These are phyloP conservation scores for Exsudoporus frostii DNA, from an alignment of 768 basidiomycete genomes.

Conservation along the genomic window DNA sequence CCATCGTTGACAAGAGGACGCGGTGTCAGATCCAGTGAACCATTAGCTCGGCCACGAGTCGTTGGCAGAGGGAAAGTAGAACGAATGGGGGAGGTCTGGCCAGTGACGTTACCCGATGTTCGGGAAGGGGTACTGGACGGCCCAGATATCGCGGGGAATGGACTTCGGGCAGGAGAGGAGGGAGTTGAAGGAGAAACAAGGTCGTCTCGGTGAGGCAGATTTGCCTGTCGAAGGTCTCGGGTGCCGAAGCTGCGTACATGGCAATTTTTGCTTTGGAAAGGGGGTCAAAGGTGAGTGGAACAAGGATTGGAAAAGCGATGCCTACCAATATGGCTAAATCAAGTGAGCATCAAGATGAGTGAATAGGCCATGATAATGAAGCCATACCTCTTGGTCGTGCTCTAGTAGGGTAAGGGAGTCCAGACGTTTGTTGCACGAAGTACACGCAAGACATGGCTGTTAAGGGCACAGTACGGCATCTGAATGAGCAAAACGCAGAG, in stretches of 20 bases:
- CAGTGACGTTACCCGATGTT: conserved; percentile 20
- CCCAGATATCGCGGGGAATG: conserved; percentile 15
- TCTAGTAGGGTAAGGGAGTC: conserved; percentile 77
- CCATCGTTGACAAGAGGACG: conserved; percentile 13
- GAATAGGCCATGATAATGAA: background rate
- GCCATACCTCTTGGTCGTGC: conserved; percentile 73
- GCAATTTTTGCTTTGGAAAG: conserved; percentile 65
- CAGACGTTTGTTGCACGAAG: conserved; percentile 69
- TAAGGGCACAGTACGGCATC: background rate
- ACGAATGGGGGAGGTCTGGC: conserved; percentile 28
- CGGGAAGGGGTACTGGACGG: conserved; percentile 8
- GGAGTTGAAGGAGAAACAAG: conserved; percentile 32
- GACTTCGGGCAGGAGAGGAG: conserved; percentile 28
- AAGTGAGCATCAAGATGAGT: conserved; percentile 1
- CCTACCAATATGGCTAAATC: conserved; percentile 45
- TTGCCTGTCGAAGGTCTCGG: conserved; percentile 66
- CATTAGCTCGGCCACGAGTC: conserved; percentile 18
- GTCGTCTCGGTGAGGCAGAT: conserved; percentile 53
- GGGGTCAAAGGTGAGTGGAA: background rate
- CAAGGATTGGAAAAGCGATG: background rate
- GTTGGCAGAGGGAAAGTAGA: conserved; percentile 34
- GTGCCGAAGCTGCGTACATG: conserved; percentile 80
- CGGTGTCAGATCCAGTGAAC: conserved; percentile 27
- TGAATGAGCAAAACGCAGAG: conserved; percentile 1
- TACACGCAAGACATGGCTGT: conserved; percentile 79